Percentiles rank a stretch among this genome's conserved stretches.
Conservation (phyloP, 2,329 filamentous ascomycete species). For the Beauveria scarabaeidicola region DNA sequence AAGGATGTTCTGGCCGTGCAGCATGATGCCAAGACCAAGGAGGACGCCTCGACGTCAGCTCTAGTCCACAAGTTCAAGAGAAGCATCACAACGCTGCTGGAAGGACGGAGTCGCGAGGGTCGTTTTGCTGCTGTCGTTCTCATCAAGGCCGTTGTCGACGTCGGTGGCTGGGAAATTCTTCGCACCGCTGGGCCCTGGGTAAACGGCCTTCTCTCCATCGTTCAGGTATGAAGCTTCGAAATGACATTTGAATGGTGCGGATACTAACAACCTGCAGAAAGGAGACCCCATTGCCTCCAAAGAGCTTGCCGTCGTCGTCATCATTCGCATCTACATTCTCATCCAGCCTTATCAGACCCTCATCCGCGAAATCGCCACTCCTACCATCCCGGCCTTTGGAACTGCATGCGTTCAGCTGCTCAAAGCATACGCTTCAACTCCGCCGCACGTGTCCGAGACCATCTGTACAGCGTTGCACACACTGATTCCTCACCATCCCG, state of each 20-base stretch:
- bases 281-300: constrained; percentile 68
- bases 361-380: constrained; percentile 79
- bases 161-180: constrained; percentile 76
- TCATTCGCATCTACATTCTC: constrained; percentile 76
- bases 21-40: constrained; percentile 52
- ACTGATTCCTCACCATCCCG: constrained; percentile 71
- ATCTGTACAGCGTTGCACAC: constrained; percentile 63
- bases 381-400: constrained; percentile 66
- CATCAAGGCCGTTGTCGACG: constrained; percentile 72
- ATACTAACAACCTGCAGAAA: constrained; percentile 45
- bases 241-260: background rate
- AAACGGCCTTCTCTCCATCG: constrained; percentile 60
- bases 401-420: constrained; percentile 62
- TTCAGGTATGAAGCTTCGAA: constrained; percentile 48
- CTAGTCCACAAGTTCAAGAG: constrained; percentile 76
- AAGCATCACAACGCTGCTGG: constrained; percentile 66
- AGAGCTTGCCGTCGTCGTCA: constrained; percentile 64
- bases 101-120: constrained; percentile 64
- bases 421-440: constrained; percentile 30
- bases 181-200: constrained; percentile 69
- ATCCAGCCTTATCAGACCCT: constrained; percentile 77
- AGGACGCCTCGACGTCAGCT: constrained; percentile 53
- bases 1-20: constrained; percentile 53
- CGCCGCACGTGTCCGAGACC: constrained; percentile 50
- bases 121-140: constrained; percentile 71